These are phyloP conservation scores for Daldinia childiae DNA, from an alignment of 495 filamentous ascomycete genomes.

Conservation along the genomic window DNA sequence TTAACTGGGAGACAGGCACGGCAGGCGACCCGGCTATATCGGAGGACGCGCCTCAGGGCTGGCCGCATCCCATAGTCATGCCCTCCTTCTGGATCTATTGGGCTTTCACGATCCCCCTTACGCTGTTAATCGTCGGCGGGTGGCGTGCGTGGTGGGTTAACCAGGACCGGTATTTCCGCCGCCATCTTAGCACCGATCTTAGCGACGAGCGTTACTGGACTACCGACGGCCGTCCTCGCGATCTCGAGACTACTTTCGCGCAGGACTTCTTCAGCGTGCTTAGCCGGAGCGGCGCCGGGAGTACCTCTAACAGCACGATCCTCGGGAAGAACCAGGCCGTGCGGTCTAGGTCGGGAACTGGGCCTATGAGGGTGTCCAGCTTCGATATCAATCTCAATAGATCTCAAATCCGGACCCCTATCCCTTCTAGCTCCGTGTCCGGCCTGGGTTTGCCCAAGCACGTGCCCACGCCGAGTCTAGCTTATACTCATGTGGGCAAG, in stretches of 20 bases:
- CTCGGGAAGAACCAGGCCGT: slow-evolving; percentile 23
- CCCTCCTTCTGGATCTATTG: slow-evolving; percentile 51
- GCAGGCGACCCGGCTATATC: slow-evolving; percentile 39
- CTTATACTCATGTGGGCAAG: slow-evolving; percentile 4
- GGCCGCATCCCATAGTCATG: slow-evolving; percentile 42
- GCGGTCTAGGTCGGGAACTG: slow-evolving; percentile 7
- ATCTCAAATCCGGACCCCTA: slow-evolving; percentile 17
- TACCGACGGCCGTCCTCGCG: slow-evolving; percentile 44
- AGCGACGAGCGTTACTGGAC: slow-evolving; percentile 51
- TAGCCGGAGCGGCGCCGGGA: slow-evolving; percentile 38
- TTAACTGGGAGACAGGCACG: slow-evolving; percentile 43
- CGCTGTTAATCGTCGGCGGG: slow-evolving; percentile 40
- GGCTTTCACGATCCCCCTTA: slow-evolving; percentile 47
- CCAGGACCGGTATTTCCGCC: slow-evolving; percentile 48
- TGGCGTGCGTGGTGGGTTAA: slow-evolving; percentile 52
- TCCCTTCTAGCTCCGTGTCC: not conserved
- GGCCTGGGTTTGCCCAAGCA: slow-evolving; percentile 24
- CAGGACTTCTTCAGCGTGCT: slow-evolving; percentile 49
- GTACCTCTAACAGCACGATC: slow-evolving; percentile 37
- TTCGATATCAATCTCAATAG: slow-evolving; percentile 15
- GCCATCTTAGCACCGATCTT: slow-evolving; percentile 47
- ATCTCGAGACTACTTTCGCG: slow-evolving; percentile 45
- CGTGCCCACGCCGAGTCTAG: slow-evolving; percentile 11
- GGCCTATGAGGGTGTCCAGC: not conserved
- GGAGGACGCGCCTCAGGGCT: slow-evolving; percentile 25